Evolutionary conservation across 345 rosid genomes (phyloP).

Genomic region (Linum trigynum): DNA sequence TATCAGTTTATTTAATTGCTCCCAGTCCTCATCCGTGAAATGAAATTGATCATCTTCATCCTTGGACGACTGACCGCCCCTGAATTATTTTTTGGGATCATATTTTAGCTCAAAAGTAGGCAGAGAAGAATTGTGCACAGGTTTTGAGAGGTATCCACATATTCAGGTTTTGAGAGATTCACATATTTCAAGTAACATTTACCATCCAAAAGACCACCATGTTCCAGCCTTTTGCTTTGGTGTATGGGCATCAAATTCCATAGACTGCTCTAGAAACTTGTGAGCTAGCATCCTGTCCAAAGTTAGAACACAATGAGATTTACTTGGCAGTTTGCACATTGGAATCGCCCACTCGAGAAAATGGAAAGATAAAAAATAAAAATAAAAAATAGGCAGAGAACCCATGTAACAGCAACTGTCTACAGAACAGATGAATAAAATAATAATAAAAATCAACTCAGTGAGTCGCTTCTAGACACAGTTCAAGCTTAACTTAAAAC

Average conservation of each 20-base stretch:
- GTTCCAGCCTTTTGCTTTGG: constrained; percentile 64
- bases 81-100: constrained; percentile 18
- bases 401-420: no score
- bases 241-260: constrained; percentile 40
- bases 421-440: no score
- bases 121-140: neutral
- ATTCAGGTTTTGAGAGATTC: neutral
- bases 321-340: neutral
- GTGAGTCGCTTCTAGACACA: no score
- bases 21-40: constrained; percentile 89
- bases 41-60: constrained; percentile 66
- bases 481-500: no score
- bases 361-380: neutral
- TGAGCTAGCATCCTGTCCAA: constrained; percentile 86
- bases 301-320: constrained; percentile 2
- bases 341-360: neutral
- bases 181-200: constrained; percentile 5
- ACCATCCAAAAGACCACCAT: constrained; percentile 99
- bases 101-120: neutral
- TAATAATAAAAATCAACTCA: no score
- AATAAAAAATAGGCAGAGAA: neutral
- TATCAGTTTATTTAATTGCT: constrained; percentile 67
- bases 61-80: constrained; percentile 48
- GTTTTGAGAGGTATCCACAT: no score
- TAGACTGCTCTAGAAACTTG: constrained; percentile 70